Conservation (phyloP, 345 rosid genomes). For the Limnanthes douglasii region DNA sequence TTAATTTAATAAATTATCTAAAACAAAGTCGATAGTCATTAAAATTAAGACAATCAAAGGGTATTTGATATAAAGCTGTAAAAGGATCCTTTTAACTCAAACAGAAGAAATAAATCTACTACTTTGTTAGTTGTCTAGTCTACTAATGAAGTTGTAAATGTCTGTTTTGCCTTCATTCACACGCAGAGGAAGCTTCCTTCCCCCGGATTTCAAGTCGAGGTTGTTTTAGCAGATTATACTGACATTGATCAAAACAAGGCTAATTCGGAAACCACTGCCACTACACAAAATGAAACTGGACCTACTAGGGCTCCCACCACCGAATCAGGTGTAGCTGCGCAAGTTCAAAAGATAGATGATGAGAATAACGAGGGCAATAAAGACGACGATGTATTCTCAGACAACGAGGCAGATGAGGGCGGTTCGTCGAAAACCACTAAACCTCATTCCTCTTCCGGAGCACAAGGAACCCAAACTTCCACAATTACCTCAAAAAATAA, state of each 20-base stretch:
- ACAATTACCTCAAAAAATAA: constrained; percentile 11
- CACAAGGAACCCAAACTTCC: constrained; percentile 10
- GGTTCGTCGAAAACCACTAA: constrained; percentile 18
- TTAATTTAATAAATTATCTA: too few species aligned
- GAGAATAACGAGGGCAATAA: constrained; percentile 20
- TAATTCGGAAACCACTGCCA: constrained; percentile 16
- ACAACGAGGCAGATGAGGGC: constrained; percentile 34
- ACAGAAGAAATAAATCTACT: too few species aligned
- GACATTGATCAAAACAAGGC: constrained; percentile 15
- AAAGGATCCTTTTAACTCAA: too few species aligned
- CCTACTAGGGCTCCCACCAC: constrained; percentile 15
- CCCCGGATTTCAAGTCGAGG: constrained; percentile 76
- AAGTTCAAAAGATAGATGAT: constrained; percentile 24
- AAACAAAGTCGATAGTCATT: too few species aligned
- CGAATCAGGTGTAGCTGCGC: constrained; percentile 16
- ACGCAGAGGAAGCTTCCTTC: constrained; percentile 79
- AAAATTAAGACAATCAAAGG: too few species aligned
- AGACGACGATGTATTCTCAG: constrained; percentile 73
- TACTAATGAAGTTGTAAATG: not conserved
- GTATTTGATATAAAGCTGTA: too few species aligned
- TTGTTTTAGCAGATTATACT: constrained; percentile 39
- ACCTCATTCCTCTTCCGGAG: constrained; percentile 14
- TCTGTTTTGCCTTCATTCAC: constrained; percentile 6
- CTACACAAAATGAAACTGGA: constrained; percentile 27
- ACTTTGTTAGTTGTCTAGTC: constrained; percentile 1